phyloP scores from a whole-genome alignment of 805 yeast genomes.

The Saturnispora besseyi region DNA sequence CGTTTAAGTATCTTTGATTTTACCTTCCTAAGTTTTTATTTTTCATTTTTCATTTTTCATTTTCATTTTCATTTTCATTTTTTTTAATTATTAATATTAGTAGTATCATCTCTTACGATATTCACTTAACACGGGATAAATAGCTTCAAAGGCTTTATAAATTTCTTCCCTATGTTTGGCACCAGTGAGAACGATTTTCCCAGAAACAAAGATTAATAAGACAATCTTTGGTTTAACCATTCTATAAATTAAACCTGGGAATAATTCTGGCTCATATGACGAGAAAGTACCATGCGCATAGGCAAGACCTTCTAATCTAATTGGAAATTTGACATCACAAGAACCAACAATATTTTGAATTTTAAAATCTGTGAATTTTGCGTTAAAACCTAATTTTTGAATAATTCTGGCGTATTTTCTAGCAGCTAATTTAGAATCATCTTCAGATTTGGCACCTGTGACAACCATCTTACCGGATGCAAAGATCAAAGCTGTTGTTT shows the following conservation, averaged over 20 bases:
- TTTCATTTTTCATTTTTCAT: not conserved
- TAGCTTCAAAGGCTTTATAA: conserved; percentile 96
- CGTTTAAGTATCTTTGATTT: too few species aligned
- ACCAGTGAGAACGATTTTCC: conserved; percentile 96
- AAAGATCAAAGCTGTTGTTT: conserved; percentile 93
- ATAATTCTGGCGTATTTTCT: conserved; percentile 97
- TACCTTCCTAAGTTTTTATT: not conserved
- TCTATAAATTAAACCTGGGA: conserved; percentile 97
- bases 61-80: not conserved
- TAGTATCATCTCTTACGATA: conserved; percentile 57
- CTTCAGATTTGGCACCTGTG: conserved; percentile 98
- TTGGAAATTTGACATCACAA: conserved; percentile 97
- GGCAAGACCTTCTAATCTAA: conserved; percentile 93
- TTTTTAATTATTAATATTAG: not conserved
- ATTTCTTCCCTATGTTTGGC: conserved; percentile 98
- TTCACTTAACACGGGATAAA: conserved; percentile 96
- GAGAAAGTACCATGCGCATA: conserved; percentile 98
- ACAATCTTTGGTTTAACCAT: conserved; percentile 99
- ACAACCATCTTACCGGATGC: conserved; percentile 99
- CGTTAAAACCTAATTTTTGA: conserved; percentile 95
- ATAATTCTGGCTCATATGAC: conserved; percentile 94
- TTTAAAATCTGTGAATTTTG: conserved; percentile 95
- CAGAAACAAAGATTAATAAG: conserved; percentile 88
- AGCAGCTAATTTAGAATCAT: conserved; percentile 95
- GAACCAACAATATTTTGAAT: conserved; percentile 98